Conservation (phyloP, 495 filamentous ascomycete genomes). For the Xylaria venustula region DNA sequence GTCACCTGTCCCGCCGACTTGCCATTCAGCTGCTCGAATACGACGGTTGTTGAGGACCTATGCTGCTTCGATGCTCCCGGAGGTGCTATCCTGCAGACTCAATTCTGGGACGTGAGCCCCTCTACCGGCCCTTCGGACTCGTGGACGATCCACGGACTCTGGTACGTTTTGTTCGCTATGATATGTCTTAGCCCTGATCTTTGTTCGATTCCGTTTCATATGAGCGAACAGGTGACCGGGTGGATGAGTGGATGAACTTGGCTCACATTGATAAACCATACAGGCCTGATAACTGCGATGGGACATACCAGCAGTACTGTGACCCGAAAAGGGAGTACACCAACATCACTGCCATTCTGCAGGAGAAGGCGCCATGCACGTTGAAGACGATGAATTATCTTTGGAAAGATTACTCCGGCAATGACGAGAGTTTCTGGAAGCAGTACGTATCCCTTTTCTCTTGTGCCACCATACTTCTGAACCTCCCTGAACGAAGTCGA, state of each 20-base stretch:
- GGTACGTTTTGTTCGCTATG: constrained; percentile 31
- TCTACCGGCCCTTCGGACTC: constrained; percentile 66
- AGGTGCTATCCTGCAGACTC: constrained; percentile 71
- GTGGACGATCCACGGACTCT: constrained; percentile 85
- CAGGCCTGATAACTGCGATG: constrained; percentile 72
- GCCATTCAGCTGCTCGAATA: constrained; percentile 40
- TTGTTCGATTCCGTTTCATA: too few relatives aligned
- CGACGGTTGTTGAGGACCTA: constrained; percentile 41
- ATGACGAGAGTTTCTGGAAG: constrained; percentile 68
- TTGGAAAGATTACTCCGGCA: constrained; percentile 58
- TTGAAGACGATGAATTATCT: constrained; percentile 68
- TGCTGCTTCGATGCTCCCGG: constrained; percentile 82
- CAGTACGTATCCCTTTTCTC: constrained; percentile 39
- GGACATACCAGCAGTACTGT: constrained; percentile 68
- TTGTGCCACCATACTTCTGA: too few relatives aligned
- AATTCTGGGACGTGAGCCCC: constrained; percentile 80
- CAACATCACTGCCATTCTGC: constrained; percentile 55
- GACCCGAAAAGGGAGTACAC: constrained; percentile 62
- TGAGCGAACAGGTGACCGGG: too few relatives aligned
- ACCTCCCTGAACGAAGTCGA: too few relatives aligned
- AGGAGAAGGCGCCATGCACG: constrained; percentile 14
- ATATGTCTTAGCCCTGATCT: too few relatives aligned
- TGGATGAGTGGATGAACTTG: neutral
- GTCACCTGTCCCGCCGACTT: constrained; percentile 24
- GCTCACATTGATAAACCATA: constrained; percentile 27